Evolutionary conservation across 768 basidiomycete genomes (phyloP).

Genomic region (Boletus reticulatus): DNA sequence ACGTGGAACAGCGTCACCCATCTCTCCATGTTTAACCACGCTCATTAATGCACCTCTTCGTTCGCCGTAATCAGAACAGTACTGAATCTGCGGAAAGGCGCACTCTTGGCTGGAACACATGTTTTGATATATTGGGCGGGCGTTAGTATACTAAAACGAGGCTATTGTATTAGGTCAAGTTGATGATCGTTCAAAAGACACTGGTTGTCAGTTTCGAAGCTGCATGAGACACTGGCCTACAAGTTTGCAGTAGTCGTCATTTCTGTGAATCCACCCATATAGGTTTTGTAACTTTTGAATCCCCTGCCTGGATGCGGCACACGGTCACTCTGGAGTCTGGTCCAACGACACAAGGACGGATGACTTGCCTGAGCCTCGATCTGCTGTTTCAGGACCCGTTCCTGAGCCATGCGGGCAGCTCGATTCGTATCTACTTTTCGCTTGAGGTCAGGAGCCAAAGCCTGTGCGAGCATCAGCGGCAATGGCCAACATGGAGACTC

Average conservation of each 20-base stretch:
- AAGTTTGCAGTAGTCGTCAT: background rate
- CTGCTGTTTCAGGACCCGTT: constrained; percentile 52
- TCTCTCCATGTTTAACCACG: constrained; percentile 3
- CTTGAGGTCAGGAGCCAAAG: constrained; percentile 62
- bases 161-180: too few relatives aligned
- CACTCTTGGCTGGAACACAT: background rate
- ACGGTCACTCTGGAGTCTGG: constrained; percentile 2
- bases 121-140: too few relatives aligned
- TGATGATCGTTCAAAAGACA: too few relatives aligned
- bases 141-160: too few relatives aligned
- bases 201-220: too few relatives aligned
- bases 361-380: constrained; percentile 50
- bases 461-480: constrained; percentile 32
- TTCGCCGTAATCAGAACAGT: background rate
- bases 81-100: background rate
- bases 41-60: constrained; percentile 1
- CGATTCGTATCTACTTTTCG: constrained; percentile 62
- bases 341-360: constrained; percentile 1
- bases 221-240: background rate
- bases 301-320: constrained; percentile 13
- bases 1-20: background rate
- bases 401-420: constrained; percentile 49
- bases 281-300: constrained; percentile 32
- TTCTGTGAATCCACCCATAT: constrained; percentile 32
- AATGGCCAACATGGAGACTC: background rate